These are phyloP conservation scores for Neocatenulostroma microsporum DNA, from an alignment of 2,329 filamentous ascomycete genomes.

Conservation along the genomic window DNA sequence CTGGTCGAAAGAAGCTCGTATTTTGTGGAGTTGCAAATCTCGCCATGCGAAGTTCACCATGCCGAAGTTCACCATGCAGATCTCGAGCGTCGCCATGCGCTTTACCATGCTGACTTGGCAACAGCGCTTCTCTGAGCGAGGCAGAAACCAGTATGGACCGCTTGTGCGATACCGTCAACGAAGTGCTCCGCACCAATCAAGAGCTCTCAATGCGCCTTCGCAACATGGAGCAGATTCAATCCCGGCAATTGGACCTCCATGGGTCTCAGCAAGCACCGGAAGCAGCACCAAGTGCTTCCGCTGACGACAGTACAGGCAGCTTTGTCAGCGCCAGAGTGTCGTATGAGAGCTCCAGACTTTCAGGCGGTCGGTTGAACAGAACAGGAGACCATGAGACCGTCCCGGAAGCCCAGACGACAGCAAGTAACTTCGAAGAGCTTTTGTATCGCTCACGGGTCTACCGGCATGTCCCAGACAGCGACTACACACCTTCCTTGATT, in stretches of 20 bases:
- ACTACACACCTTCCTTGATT: background rate
- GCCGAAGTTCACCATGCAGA: too few species aligned
- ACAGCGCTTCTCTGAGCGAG: background rate
- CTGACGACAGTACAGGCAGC: background rate
- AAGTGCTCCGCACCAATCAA: background rate
- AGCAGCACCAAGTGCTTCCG: background rate
- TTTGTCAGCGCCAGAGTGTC: background rate
- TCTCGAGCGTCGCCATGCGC: too few species aligned
- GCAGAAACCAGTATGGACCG: background rate
- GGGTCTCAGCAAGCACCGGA: too few species aligned
- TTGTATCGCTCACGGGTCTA: background rate
- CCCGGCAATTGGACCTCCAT: too few species aligned
- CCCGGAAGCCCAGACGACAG: background rate
- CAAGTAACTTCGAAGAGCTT: background rate
- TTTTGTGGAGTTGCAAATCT: too few species aligned
- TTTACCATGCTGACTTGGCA: too few species aligned
- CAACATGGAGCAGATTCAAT: background rate
- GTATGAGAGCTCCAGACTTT: background rate
- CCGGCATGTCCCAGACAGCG: background rate
- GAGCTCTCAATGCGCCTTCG: background rate
- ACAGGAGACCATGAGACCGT: background rate
- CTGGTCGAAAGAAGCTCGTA: background rate
- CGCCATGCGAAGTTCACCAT: too few species aligned
- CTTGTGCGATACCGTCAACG: background rate
- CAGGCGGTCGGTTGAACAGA: background rate